Conservation (phyloP, 768 basidiomycete genomes). For the Podaxis sp. region DNA sequence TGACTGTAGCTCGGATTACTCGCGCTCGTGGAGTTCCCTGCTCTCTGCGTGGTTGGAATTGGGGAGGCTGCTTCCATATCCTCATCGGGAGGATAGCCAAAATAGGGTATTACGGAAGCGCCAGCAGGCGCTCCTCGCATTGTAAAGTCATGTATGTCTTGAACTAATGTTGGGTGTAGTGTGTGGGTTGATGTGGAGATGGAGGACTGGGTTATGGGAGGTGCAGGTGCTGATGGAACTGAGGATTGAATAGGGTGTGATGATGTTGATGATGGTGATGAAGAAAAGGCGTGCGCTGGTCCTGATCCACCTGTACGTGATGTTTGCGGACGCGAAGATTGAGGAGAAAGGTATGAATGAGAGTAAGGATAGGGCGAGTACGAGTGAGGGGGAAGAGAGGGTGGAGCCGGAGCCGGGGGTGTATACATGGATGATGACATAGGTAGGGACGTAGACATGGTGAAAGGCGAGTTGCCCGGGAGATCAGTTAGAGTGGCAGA, state of each 20-base stretch:
- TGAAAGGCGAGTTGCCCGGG: background rate
- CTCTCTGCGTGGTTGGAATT: background rate
- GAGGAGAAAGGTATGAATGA: background rate
- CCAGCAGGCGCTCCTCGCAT: conserved; percentile 6
- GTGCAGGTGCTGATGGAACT: background rate
- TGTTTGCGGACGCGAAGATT: background rate
- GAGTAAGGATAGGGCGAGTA: background rate
- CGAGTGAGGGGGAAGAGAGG: background rate
- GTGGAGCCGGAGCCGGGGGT: background rate
- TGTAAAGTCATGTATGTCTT: conserved; percentile 44
- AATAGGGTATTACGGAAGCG: conserved; percentile 14
- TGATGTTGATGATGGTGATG: background rate
- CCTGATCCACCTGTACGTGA: background rate
- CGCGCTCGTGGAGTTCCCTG: background rate
- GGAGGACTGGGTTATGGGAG: background rate
- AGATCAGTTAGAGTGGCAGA: conserved; percentile 12
- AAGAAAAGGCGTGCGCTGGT: background rate
- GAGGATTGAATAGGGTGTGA: background rate
- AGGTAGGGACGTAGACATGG: background rate
- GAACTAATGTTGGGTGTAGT: conserved; percentile 50
- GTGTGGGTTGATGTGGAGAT: conserved; percentile 8
- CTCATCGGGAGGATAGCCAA: conserved; percentile 14
- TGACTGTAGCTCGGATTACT: background rate
- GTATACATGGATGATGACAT: background rate
- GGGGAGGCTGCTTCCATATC: background rate